Conservation (phyloP, 257 asterid species). For the Catharanthus roseus region DNA sequence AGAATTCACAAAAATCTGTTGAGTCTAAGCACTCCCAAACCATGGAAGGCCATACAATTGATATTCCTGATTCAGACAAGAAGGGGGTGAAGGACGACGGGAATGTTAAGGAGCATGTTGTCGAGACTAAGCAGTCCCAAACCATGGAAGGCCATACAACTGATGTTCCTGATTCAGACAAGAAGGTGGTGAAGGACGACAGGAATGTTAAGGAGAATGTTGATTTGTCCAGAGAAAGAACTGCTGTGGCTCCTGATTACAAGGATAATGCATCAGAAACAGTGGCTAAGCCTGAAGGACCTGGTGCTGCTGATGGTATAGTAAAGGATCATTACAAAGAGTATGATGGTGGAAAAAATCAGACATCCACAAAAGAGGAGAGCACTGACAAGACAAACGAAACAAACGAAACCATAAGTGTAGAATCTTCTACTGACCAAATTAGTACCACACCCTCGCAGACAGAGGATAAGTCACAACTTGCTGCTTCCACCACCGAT, state of each 20-base stretch:
- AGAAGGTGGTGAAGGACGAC: slow-evolving; percentile 23
- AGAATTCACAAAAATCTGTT: slow-evolving; percentile 26
- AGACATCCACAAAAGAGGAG: slow-evolving; percentile 20
- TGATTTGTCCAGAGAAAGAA: slow-evolving; percentile 26
- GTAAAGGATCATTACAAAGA: slow-evolving; percentile 29
- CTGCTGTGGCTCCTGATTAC: slow-evolving; percentile 29
- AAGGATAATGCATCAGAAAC: slow-evolving; percentile 33
- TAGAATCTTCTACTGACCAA: slow-evolving; percentile 36
- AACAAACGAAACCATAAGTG: slow-evolving; percentile 15
- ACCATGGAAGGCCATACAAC: slow-evolving; percentile 22
- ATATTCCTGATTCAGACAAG: slow-evolving; percentile 29
- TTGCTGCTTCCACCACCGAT: slow-evolving; percentile 45
- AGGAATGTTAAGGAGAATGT: slow-evolving; percentile 28
- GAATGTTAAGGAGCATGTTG: too few species aligned
- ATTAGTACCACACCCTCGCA: slow-evolving; percentile 21
- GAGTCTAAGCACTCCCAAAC: slow-evolving; percentile 28
- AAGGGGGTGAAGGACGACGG: slow-evolving; percentile 25
- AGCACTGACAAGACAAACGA: slow-evolving; percentile 19
- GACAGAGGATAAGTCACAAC: slow-evolving; percentile 34
- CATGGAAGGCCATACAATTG: slow-evolving; percentile 20
- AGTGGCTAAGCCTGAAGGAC: slow-evolving; percentile 35
- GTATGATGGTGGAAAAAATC: slow-evolving; percentile 27
- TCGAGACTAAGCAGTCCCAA: slow-evolving; percentile 25
- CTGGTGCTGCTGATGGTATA: slow-evolving; percentile 35
- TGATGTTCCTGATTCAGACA: slow-evolving; percentile 29